Conservation (phyloP, 208 protist genomes). For the Naegleria fowleri region DNA sequence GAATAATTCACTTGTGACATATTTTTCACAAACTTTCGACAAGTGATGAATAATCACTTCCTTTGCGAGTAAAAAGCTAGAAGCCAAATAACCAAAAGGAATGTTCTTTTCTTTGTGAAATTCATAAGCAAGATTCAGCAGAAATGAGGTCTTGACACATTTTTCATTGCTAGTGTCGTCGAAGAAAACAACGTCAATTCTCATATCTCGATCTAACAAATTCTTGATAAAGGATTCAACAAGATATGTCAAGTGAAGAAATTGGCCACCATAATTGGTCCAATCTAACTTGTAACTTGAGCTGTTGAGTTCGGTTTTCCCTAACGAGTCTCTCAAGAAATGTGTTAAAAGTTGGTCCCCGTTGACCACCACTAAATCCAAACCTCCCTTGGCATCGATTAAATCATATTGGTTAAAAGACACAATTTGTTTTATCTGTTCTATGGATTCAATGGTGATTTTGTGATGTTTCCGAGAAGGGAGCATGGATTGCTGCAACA, state of each 20-base stretch:
- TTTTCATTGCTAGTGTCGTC: neutral
- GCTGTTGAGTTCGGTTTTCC: neutral
- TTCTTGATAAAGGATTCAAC: neutral
- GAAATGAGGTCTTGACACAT: neutral
- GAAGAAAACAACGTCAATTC: constrained; percentile 21
- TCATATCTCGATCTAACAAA: neutral
- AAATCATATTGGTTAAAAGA: neutral
- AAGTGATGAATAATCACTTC: neutral
- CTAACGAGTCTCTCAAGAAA: neutral
- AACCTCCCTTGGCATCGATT: neutral
- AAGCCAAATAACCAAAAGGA: neutral
- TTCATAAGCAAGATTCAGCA: neutral
- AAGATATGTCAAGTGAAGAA: neutral
- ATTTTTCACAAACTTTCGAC: neutral
- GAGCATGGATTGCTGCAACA: neutral
- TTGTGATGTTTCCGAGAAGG: neutral
- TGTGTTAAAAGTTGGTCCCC: neutral
- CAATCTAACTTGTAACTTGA: neutral
- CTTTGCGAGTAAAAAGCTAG: neutral
- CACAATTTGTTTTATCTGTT: neutral
- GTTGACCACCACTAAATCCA: neutral
- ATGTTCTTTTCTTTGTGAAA: neutral
- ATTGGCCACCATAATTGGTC: neutral
- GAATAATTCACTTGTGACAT: neutral
- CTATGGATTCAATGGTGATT: neutral